Conservation (phyloP, 768 basidiomycete genomes). For the Auriculariales sp. region DNA sequence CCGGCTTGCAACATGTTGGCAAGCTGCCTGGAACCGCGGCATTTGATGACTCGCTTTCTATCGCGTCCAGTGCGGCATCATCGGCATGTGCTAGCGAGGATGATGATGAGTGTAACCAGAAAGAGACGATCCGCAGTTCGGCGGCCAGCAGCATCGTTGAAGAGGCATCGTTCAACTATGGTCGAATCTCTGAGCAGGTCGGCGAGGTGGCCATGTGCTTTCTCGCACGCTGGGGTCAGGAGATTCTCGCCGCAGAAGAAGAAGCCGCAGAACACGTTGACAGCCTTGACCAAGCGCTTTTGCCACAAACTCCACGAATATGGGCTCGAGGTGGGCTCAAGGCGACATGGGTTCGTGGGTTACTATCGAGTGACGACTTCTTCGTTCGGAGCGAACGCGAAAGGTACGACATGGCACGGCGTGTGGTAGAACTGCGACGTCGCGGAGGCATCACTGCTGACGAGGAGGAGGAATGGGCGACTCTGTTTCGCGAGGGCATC, state of each 20-base stretch:
- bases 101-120: slow-evolving; percentile 1
- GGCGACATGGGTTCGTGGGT: slow-evolving; percentile 57
- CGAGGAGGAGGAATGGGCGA: slow-evolving; percentile 58
- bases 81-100: slow-evolving; percentile 11
- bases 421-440: slow-evolving; percentile 62
- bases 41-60: background rate
- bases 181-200: slow-evolving; percentile 81
- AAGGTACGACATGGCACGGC: slow-evolving; percentile 63
- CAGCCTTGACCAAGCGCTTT: slow-evolving; percentile 8
- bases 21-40: background rate
- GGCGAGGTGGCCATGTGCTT: slow-evolving; percentile 83
- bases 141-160: slow-evolving; percentile 1
- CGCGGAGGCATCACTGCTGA: slow-evolving; percentile 30
- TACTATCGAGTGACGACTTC: slow-evolving; percentile 64
- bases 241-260: slow-evolving; percentile 59
- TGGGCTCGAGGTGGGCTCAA: slow-evolving; percentile 65
- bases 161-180: slow-evolving; percentile 51
- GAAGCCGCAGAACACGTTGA: slow-evolving; percentile 6
- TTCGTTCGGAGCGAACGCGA: slow-evolving; percentile 69
- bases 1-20: slow-evolving; percentile 49
- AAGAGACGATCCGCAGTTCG: background rate
- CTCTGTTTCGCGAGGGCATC: slow-evolving; percentile 61
- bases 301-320: slow-evolving; percentile 29
- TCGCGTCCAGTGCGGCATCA: background rate
- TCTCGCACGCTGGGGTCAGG: slow-evolving; percentile 73